Conservation (phyloP, 2,329 filamentous ascomycete genomes). For the Fusarium globosum region DNA sequence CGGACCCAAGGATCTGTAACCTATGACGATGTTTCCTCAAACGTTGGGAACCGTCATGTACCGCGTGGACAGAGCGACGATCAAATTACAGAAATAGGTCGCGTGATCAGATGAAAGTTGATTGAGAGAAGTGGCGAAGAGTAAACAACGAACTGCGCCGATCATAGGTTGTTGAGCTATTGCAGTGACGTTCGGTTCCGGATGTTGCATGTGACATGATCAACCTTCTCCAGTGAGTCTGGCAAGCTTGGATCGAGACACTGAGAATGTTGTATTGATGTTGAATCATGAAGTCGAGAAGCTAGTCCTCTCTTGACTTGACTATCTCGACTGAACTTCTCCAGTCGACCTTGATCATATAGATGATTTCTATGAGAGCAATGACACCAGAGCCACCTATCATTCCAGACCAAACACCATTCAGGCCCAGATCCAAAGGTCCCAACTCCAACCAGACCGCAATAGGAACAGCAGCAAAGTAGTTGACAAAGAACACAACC, state of each 20-base stretch:
- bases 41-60: neutral
- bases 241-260: too few species aligned
- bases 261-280: neutral
- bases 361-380: conserved; percentile 9
- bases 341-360: conserved; percentile 31
- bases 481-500: conserved; percentile 32
- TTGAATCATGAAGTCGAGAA: neutral
- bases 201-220: neutral
- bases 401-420: conserved; percentile 31
- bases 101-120: neutral
- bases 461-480: conserved; percentile 27
- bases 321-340: conserved; percentile 6
- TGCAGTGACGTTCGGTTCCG: rapidly evolving
- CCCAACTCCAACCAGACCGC: conserved; percentile 28
- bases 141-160: neutral
- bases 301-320: conserved; percentile 25
- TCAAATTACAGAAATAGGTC: neutral
- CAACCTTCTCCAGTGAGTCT: neutral
- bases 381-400: conserved; percentile 13
- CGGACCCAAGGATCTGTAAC: neutral
- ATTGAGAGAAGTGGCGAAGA: neutral
- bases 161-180: neutral
- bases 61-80: neutral
- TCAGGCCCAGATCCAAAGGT: neutral
- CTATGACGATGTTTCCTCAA: neutral